Percentiles rank a stretch among this genome's conserved stretches.
Conservation (phyloP, 768 basidiomycete species). For the Pilatotrama ljubarskyi region DNA sequence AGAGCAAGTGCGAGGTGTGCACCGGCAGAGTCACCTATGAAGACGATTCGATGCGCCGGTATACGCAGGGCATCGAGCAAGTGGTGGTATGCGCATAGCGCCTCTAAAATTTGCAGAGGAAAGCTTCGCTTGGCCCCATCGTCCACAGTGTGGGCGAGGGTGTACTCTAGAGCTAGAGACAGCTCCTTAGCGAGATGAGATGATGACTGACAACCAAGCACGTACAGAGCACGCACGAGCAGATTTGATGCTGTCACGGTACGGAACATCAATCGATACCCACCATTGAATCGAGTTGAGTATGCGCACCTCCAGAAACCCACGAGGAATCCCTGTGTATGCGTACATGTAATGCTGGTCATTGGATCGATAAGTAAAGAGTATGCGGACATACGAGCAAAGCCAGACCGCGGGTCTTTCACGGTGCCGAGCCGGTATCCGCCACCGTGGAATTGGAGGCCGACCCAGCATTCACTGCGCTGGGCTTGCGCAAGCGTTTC, state of each 20-base stretch:
- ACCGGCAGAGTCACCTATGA: slow-evolving; percentile 78
- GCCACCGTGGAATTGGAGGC: slow-evolving; percentile 19
- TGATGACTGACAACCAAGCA: neutral
- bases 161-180: slow-evolving; percentile 46
- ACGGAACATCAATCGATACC: too few species aligned
- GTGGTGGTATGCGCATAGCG: slow-evolving; percentile 71
- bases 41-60: slow-evolving; percentile 56
- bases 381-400: slow-evolving; percentile 14
- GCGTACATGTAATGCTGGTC: neutral
- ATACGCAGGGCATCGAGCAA: slow-evolving; percentile 61
- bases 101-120: slow-evolving; percentile 74
- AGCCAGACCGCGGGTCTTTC: slow-evolving; percentile 11
- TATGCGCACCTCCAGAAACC: slow-evolving; percentile 6
- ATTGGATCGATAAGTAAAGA: neutral
- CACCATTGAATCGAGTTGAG: neutral
- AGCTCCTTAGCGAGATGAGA: slow-evolving; percentile 38
- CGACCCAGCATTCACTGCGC: neutral
- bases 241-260: slow-evolving; percentile 6
- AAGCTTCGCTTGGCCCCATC: slow-evolving; percentile 43
- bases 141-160: slow-evolving; percentile 40
- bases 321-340: slow-evolving; percentile 10
- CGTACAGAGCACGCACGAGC: slow-evolving; percentile 12
- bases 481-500: neutral
- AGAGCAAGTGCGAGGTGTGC: slow-evolving; percentile 70
- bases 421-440: slow-evolving; percentile 13